These are phyloP conservation scores for Aspergillus nidulans DNA, from an alignment of 495 filamentous ascomycete genomes.

Conservation along the genomic window DNA sequence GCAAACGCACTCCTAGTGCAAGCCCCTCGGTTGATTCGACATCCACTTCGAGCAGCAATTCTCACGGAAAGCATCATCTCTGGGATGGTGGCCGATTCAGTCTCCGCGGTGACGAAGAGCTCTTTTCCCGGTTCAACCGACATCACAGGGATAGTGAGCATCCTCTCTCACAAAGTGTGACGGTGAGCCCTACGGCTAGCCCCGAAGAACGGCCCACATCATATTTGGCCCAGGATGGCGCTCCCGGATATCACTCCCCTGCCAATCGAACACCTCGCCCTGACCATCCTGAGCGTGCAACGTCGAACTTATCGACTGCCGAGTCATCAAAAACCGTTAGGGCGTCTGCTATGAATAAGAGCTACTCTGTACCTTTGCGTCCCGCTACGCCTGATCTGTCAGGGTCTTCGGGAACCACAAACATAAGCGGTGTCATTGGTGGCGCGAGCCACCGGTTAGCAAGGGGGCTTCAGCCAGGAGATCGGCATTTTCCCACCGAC, in stretches of 20 bases:
- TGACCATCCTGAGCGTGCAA: conserved; percentile 44
- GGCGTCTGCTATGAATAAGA: conserved; percentile 29
- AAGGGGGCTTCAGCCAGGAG: conserved; percentile 45
- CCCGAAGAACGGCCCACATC: conserved; percentile 32
- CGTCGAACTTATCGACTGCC: conserved; percentile 57
- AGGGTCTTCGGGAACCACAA: conserved; percentile 45
- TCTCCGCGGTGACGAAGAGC: conserved; percentile 64
- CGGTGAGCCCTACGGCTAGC: conserved; percentile 60
- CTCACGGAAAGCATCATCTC: conserved; percentile 31
- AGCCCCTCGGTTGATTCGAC: conserved; percentile 34
- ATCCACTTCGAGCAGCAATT: conserved; percentile 25
- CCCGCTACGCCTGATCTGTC: conserved; percentile 41
- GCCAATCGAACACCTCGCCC: conserved; percentile 42
- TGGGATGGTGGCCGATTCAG: conserved; percentile 60
- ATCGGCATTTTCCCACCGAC: conserved; percentile 52
- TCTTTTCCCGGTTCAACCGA: conserved; percentile 29
- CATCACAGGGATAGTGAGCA: conserved; percentile 58
- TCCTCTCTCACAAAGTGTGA: conserved; percentile 77
- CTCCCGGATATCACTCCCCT: conserved; percentile 33
- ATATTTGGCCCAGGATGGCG: conserved; percentile 37
- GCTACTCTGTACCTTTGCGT: conserved; percentile 30
- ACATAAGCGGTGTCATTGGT: conserved; percentile 53
- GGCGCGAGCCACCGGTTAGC: conserved; percentile 50
- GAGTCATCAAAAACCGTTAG: conserved; percentile 59
- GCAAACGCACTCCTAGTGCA: conserved; percentile 36